phyloP scores from a whole-genome alignment of 2,329 filamentous ascomycete genomes.

The Aspergillus sp. region DNA sequence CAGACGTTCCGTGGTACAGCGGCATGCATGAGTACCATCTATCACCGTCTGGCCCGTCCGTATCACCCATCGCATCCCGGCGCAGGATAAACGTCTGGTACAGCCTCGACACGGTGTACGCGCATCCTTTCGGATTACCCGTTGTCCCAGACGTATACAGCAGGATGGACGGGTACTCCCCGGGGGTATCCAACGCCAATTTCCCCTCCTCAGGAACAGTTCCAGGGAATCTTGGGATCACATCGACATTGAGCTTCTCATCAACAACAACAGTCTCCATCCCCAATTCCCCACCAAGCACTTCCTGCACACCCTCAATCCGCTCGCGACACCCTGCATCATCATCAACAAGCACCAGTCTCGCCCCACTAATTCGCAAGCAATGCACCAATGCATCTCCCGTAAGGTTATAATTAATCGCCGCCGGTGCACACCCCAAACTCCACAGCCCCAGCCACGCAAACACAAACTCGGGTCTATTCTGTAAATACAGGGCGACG shows the following conservation, averaged over 20 bases:
- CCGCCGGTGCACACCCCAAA: slow-evolving; percentile 67
- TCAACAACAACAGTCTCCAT: slow-evolving; percentile 59
- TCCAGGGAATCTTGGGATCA: slow-evolving; percentile 42
- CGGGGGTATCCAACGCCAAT: slow-evolving; percentile 54
- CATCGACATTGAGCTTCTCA: slow-evolving; percentile 46
- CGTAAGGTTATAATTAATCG: slow-evolving; percentile 69
- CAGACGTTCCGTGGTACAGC: slow-evolving; percentile 73
- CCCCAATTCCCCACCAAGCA: slow-evolving; percentile 56
- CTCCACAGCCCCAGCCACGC: slow-evolving; percentile 65
- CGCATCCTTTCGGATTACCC: slow-evolving; percentile 70
- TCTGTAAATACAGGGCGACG: slow-evolving; percentile 66
- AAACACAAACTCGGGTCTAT: slow-evolving; percentile 66
- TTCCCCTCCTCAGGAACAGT: slow-evolving; percentile 51
- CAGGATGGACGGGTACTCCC: slow-evolving; percentile 59
- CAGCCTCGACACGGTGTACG: slow-evolving; percentile 56
- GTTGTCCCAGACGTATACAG: slow-evolving; percentile 79
- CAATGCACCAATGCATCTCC: slow-evolving; percentile 67
- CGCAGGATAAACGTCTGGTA: slow-evolving; percentile 40
- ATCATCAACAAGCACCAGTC: slow-evolving; percentile 60
- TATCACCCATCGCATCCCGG: slow-evolving; percentile 28
- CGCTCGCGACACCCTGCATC: slow-evolving; percentile 54
- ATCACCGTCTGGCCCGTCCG: slow-evolving; percentile 44
- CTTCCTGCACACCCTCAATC: slow-evolving; percentile 52
- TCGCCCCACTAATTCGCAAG: slow-evolving; percentile 57
- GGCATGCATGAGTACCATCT: slow-evolving; percentile 77